These are phyloP conservation scores for Leishmania lainsoni DNA, from an alignment of 208 protist genomes.

Conservation along the genomic window DNA sequence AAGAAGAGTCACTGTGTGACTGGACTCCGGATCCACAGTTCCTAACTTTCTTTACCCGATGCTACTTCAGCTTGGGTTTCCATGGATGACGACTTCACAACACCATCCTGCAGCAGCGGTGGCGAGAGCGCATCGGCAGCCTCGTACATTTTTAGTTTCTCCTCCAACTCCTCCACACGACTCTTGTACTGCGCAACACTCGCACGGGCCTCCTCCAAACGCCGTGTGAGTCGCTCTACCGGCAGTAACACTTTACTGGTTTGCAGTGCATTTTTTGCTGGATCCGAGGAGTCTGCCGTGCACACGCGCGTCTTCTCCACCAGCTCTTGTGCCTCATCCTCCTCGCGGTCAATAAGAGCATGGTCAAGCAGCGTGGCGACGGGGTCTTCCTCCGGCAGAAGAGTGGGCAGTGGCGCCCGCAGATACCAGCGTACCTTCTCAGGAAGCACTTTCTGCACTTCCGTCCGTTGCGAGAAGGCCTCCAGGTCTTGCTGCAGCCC, in stretches of 20 bases:
- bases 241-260: slow-evolving; percentile 21
- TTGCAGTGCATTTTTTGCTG: slow-evolving; percentile 13
- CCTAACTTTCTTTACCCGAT: background rate
- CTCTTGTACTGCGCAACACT: slow-evolving; percentile 7
- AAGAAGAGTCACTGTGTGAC: background rate
- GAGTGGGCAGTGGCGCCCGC: slow-evolving; percentile 15
- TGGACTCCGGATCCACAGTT: background rate
- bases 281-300: background rate
- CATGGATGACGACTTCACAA: background rate
- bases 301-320: slow-evolving; percentile 20
- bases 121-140: background rate
- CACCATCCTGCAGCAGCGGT: background rate
- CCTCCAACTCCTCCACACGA: slow-evolving; percentile 22
- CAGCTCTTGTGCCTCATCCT: slow-evolving; percentile 32
- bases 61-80: background rate
- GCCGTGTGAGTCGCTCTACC: slow-evolving; percentile 12
- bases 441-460: slow-evolving; percentile 27
- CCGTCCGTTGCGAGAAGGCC: slow-evolving; percentile 15
- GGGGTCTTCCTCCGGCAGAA: slow-evolving; percentile 18
- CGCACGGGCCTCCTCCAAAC: slow-evolving; percentile 16
- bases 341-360: slow-evolving; percentile 32
- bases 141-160: slow-evolving; percentile 2
- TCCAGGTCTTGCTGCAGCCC: slow-evolving; percentile 26
- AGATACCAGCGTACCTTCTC: slow-evolving; percentile 33
- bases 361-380: slow-evolving; percentile 37